Evolutionary conservation across 352 stramenopile species (phyloP).

Genomic region (Aphanomyces stellatus): DNA sequence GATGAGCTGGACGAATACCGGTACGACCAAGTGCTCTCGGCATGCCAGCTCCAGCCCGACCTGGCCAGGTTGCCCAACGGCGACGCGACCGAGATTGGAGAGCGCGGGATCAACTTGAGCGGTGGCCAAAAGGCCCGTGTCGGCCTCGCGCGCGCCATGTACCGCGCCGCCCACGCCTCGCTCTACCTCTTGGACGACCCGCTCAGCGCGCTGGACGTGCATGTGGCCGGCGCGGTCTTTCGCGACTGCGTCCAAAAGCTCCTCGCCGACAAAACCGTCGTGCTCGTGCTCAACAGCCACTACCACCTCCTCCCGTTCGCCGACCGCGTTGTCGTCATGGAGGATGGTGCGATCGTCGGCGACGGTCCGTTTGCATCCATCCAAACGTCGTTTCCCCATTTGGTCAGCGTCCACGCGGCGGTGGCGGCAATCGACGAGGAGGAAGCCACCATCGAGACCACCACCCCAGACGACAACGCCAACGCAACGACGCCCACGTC

Average conservation of each 20-base stretch:
- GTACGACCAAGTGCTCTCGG: constrained; percentile 56
- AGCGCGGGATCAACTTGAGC: constrained; percentile 97
- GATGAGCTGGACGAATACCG: constrained; percentile 28
- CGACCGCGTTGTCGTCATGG: constrained; percentile 34
- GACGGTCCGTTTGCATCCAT: not conserved
- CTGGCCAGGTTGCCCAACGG: constrained; percentile 84
- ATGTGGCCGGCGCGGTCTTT: constrained; percentile 94
- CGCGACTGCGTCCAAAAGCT: constrained; percentile 83
- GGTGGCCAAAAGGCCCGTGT: constrained; percentile 94
- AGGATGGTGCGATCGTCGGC: constrained; percentile 27
- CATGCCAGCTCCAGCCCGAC: constrained; percentile 82
- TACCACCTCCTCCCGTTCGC: constrained; percentile 35
- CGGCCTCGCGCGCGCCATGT: constrained; percentile 90
- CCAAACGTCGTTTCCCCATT: not conserved
- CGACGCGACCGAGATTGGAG: constrained; percentile 96
- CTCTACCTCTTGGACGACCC: constrained; percentile 91
- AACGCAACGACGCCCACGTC: not conserved
- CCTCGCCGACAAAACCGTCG: constrained; percentile 49
- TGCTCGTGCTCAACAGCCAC: constrained; percentile 38
- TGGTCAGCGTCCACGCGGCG: not conserved
- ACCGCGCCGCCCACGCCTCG: constrained; percentile 54
- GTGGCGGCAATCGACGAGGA: not conserved
- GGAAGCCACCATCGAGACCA: not conserved
- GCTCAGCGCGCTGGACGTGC: constrained; percentile 93
- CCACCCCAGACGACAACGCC: not conserved